phyloP scores from a whole-genome alignment of 225 moss, liverwort and hornwort species.

The Bryum argenteum region DNA sequence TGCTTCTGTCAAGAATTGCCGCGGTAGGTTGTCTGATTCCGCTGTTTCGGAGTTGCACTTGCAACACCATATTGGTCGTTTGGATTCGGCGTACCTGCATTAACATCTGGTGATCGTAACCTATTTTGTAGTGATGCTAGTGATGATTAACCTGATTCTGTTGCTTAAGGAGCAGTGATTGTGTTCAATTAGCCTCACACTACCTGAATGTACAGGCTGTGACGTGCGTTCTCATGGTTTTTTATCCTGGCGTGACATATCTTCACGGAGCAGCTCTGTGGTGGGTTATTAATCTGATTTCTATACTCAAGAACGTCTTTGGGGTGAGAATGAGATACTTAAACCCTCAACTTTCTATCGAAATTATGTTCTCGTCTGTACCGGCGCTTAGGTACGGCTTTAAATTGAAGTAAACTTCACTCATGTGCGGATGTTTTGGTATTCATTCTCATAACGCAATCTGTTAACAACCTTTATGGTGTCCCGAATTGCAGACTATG shows the following conservation, averaged over 20 bases:
- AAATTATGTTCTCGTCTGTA: slow-evolving; percentile 8
- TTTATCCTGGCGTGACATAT: slow-evolving; percentile 50
- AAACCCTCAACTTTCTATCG: background rate
- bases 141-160: background rate
- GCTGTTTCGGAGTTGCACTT: background rate
- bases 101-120: background rate
- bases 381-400: background rate
- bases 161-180: background rate
- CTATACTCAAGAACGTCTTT: slow-evolving; percentile 35
- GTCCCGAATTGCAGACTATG: slow-evolving; percentile 42
- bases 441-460: background rate
- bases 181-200: background rate
- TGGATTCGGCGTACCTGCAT: no score
- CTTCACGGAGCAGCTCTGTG: slow-evolving; percentile 46
- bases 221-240: slow-evolving; percentile 37
- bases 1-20: slow-evolving; percentile 40
- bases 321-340: slow-evolving; percentile 43
- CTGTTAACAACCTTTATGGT: background rate
- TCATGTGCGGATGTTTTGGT: background rate
- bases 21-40: slow-evolving; percentile 42
- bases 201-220: slow-evolving; percentile 31
- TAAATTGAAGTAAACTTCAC: background rate
- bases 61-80: background rate
- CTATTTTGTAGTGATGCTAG: background rate
- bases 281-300: slow-evolving; percentile 35